Percentiles rank a stretch among this genome's conserved stretches.
Conservation (phyloP, 345 rosid species). For the Brassica juncea region DNA sequence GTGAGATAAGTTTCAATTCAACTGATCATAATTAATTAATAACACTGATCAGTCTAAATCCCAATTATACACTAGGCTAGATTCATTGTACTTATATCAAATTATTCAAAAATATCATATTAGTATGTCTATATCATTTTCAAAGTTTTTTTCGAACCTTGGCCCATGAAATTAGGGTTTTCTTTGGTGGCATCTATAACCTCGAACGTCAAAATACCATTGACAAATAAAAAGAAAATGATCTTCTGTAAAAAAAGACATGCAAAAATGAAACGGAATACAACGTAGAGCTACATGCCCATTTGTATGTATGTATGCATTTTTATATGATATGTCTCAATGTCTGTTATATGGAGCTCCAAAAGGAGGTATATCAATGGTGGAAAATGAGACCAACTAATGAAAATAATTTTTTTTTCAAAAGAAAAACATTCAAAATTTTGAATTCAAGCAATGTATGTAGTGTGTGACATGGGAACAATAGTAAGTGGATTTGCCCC, state of each 20-base stretch:
- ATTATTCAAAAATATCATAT: background rate
- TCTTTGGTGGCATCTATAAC: background rate
- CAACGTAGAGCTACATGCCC: background rate
- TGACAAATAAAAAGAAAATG: too few relatives aligned
- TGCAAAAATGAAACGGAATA: too few relatives aligned
- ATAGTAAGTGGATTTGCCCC: slow-evolving; percentile 41
- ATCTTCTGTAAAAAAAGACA: too few relatives aligned
- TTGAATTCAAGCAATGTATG: slow-evolving; percentile 34
- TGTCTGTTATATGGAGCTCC: background rate
- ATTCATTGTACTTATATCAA: background rate
- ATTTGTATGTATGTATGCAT: background rate
- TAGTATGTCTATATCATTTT: background rate
- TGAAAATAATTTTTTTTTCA: background rate
- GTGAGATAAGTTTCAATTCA: background rate
- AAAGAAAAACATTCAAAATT: background rate
- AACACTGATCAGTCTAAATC: background rate
- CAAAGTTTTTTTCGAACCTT: background rate
- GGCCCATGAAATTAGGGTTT: background rate
- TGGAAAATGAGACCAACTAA: slow-evolving; percentile 6
- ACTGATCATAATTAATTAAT: background rate
- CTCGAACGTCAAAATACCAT: background rate
- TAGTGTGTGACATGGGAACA: slow-evolving; percentile 38
- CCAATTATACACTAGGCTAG: background rate
- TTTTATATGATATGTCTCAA: background rate
- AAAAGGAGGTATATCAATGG: slow-evolving; percentile 14